A percentile compares a stretch with the other conserved stretches of the same genome.
These are phyloP conservation scores for Berberis thunbergii DNA, from an alignment of 164 flowering plant genomes.

Conservation along the genomic window DNA sequence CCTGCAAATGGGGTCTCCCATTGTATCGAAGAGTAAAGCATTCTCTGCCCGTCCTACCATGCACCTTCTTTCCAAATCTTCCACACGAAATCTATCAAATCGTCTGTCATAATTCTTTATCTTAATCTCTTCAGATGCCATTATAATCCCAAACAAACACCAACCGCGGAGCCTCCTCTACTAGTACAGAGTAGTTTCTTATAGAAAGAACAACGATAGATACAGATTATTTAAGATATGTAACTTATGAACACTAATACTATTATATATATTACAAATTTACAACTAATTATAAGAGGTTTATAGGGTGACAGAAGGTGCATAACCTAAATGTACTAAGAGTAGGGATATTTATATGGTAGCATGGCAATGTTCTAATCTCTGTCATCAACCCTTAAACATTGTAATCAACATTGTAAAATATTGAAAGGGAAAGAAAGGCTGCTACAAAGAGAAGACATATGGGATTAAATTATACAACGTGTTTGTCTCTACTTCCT, in stretches of 20 bases:
- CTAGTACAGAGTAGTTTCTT: too few species aligned
- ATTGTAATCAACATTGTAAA: background rate
- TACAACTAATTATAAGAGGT: too few species aligned
- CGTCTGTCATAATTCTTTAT: slow-evolving; percentile 38
- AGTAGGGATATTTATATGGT: slow-evolving; percentile 4
- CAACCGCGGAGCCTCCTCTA: background rate
- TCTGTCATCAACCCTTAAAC: too few species aligned
- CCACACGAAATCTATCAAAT: slow-evolving; percentile 29
- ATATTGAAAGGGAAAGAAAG: background rate
- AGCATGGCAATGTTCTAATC: too few species aligned
- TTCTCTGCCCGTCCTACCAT: slow-evolving; percentile 42
- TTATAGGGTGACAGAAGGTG: background rate
- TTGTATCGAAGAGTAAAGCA: slow-evolving; percentile 42
- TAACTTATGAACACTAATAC: too few species aligned
- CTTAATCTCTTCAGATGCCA: slow-evolving; percentile 25
- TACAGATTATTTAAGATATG: too few species aligned
- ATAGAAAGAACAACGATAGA: too few species aligned
- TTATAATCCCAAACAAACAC: slow-evolving; percentile 6
- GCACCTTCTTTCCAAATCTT: slow-evolving; percentile 29
- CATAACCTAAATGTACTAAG: background rate
- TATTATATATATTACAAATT: background rate
- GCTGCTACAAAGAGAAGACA: slow-evolving; percentile 4
- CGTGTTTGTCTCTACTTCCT: slow-evolving; percentile 9
- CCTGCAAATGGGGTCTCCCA: slow-evolving; percentile 80
- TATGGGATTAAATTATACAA: background rate